These are phyloP conservation scores for Hamamelis virginiana DNA, from an alignment of 164 flowering plant species.

Conservation along the genomic window DNA sequence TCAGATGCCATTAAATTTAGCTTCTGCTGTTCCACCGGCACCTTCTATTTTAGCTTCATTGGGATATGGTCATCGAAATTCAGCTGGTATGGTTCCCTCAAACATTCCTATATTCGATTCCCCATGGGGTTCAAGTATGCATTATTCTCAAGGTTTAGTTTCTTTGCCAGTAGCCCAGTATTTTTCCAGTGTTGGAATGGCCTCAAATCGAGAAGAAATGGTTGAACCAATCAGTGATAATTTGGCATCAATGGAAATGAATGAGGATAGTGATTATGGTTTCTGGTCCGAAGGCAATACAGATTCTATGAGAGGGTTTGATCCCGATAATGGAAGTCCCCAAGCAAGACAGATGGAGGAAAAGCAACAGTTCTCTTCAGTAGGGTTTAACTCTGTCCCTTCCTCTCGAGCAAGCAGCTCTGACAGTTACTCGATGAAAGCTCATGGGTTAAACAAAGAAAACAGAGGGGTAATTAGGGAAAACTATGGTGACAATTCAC, in stretches of 20 bases:
- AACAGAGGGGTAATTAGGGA: conserved; percentile 39
- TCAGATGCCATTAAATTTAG: conserved; percentile 61
- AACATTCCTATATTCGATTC: conserved; percentile 60
- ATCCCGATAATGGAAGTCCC: conserved; percentile 46
- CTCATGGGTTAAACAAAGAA: conserved; percentile 44
- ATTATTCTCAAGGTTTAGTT: conserved; percentile 60
- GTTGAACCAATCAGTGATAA: conserved; percentile 47
- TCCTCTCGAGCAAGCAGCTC: conserved; percentile 36
- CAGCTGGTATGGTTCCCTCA: conserved; percentile 62
- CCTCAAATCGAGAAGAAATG: conserved; percentile 49
- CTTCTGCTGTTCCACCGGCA: conserved; percentile 52
- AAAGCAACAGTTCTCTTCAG: conserved; percentile 40
- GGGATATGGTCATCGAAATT: conserved; percentile 64
- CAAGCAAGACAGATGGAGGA: conserved; percentile 41
- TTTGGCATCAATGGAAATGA: conserved; percentile 40
- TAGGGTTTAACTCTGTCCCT: conserved; percentile 26
- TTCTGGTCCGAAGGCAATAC: conserved; percentile 59
- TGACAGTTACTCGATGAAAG: conserved; percentile 31
- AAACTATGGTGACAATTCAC: conserved; percentile 33
- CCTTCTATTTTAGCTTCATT: conserved; percentile 64
- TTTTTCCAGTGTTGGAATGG: conserved; percentile 47
- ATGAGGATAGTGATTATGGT: conserved; percentile 44
- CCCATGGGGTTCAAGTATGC: conserved; percentile 61
- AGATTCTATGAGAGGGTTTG: conserved; percentile 46
- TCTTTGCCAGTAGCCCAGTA: conserved; percentile 53